A percentile compares a stretch with the other conserved stretches of the same genome.
phyloP scores from a whole-genome alignment of 2,329 filamentous ascomycete genomes.

The Clathrospora elynae region DNA sequence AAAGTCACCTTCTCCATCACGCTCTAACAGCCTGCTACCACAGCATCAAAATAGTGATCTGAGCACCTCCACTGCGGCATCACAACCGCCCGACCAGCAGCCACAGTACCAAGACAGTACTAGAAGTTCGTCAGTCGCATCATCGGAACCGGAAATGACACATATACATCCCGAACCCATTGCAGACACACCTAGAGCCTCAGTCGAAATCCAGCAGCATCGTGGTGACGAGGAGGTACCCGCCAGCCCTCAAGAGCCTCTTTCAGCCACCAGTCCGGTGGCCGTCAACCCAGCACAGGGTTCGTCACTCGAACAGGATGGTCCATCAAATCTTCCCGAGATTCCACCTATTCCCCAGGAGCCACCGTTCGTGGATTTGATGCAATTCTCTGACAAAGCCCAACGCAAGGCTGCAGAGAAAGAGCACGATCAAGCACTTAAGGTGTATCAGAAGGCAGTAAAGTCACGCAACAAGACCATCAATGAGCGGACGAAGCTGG shows the following conservation, averaged over 20 bases:
- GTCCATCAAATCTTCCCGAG: slow-evolving; percentile 49
- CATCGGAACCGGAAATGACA: slow-evolving; percentile 20
- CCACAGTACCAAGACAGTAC: slow-evolving; percentile 7
- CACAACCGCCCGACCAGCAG: neutral
- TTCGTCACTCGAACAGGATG: slow-evolving; percentile 1
- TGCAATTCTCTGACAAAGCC: slow-evolving; percentile 66
- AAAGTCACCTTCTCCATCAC: slow-evolving; percentile 32
- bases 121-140: slow-evolving; percentile 14
- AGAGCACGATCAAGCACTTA: slow-evolving; percentile 66
- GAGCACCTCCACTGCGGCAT: neutral
- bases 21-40: slow-evolving; percentile 13
- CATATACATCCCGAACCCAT: slow-evolving; percentile 17
- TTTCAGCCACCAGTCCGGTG: slow-evolving; percentile 24
- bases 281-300: slow-evolving; percentile 4
- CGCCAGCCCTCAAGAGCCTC: slow-evolving; percentile 37
- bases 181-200: slow-evolving; percentile 50
- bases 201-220: slow-evolving; percentile 56
- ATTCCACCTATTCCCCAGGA: slow-evolving; percentile 60
- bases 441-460: slow-evolving; percentile 68
- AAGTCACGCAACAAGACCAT: slow-evolving; percentile 70
- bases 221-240: slow-evolving; percentile 44
- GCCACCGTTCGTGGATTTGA: slow-evolving; percentile 62
- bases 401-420: slow-evolving; percentile 71
- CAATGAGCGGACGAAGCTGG: slow-evolving; percentile 65
- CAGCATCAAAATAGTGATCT: slow-evolving; percentile 10